Base-by-base conservation (phyloP, 495 filamentous ascomycete species). In the Podospora pseudopauciseta region DNA sequence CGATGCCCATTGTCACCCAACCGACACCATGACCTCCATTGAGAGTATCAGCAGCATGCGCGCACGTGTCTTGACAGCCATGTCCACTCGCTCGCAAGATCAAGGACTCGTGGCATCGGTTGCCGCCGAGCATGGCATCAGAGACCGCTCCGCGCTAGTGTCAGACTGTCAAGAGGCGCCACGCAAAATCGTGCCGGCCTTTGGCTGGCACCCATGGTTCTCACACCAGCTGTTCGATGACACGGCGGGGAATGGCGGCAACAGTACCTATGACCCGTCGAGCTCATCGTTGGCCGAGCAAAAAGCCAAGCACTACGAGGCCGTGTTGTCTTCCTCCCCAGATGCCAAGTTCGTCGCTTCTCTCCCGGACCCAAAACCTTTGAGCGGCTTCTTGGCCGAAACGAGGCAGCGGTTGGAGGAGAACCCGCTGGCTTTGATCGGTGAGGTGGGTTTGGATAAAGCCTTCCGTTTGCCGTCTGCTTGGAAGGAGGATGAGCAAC, bases 181-280 rank as follows among this genome's bases (percentile, higher is more conserved):
- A 74, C 63, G 70, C 71, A 76, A 70, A 74, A 73, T 97, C 15
- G 68, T 97, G 1, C 94, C 95, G 0, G 89, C 88, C 32, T 99
- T 97, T 80, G 95, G 95, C n/a, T 97, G 94, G 93, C 95, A 99
- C 77, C 96, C 96, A 1, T 99, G 95, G 95, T 99, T 98, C 78
- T 95, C 94, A 1, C 85, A 99, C 75, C 90, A 96, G 69, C 86
- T 97, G 65, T 87, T 87, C 70, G 88, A 93, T 72, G 90, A 92
- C 70, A 70, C 73, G 13, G 70, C 74, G n/a, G 69, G 75, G 26
- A 49, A 16, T 49, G 39, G 39, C 39, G 66, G 57, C n/a, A 79
- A 75, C 54, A 70, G 39, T 11, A 79, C 79, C n/a, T 81, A 78
- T 65, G 78, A 84, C 61, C 71, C 73, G 2, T 64, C 77, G 27